Conservation (phyloP, 352 stramenopile genomes). For the Phytopythium delawarense region DNA sequence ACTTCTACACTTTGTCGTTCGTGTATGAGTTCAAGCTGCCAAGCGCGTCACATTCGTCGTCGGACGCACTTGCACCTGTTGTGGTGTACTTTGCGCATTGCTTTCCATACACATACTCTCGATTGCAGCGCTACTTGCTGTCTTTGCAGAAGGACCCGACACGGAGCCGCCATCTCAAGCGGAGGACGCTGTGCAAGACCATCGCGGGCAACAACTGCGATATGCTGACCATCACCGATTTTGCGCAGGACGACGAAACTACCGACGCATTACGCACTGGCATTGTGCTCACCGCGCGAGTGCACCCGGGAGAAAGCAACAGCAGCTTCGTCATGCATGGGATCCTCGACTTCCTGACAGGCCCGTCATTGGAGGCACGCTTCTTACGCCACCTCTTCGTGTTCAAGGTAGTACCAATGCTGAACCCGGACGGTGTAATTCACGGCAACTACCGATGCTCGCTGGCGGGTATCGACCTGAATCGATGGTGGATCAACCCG, state of each 20-base stretch:
- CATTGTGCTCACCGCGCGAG: slow-evolving; percentile 78
- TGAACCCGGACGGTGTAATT: slow-evolving; percentile 93
- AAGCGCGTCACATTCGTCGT: background rate
- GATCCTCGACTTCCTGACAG: slow-evolving; percentile 84
- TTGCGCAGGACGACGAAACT: slow-evolving; percentile 46
- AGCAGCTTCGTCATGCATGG: slow-evolving; percentile 89
- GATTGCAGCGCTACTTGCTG: slow-evolving; percentile 51
- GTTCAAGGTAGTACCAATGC: slow-evolving; percentile 91
- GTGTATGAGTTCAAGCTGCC: slow-evolving; percentile 52
- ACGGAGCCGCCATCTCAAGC: slow-evolving; percentile 40
- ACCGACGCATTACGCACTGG: slow-evolving; percentile 29
- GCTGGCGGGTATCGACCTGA: slow-evolving; percentile 85
- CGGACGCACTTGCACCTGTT: background rate
- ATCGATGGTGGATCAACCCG: slow-evolving; percentile 66
- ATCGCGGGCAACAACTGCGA: slow-evolving; percentile 85
- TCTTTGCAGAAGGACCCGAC: slow-evolving; percentile 51
- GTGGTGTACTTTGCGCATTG: slow-evolving; percentile 76
- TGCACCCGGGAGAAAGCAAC: slow-evolving; percentile 89
- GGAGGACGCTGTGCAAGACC: slow-evolving; percentile 73
- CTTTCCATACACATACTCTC: slow-evolving; percentile 85
- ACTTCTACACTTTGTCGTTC: slow-evolving; percentile 79
- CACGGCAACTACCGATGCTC: slow-evolving; percentile 90
- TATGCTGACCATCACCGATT: slow-evolving; percentile 87
- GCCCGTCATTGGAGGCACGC: slow-evolving; percentile 55
- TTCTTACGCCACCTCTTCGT: slow-evolving; percentile 81